A percentile compares a stretch with the other conserved stretches of the same genome.
Evolutionary conservation across 805 yeast genomes (phyloP).

Genomic region (Metschnikowia colocasiae): DNA sequence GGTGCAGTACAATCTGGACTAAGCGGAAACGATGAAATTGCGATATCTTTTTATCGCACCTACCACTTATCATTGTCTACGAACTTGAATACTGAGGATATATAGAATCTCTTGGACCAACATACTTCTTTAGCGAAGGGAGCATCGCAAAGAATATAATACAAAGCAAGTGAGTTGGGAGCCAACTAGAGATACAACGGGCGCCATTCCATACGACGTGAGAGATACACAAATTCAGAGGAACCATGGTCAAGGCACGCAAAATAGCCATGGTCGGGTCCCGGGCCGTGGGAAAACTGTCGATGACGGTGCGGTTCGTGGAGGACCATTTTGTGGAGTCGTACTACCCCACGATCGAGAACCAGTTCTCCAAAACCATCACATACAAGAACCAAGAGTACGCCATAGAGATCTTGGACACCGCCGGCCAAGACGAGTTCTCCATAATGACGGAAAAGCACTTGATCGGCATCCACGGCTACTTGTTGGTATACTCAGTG

Average conservation of each 20-base stretch:
- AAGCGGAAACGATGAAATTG: constrained; percentile 3
- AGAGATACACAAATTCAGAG: too few relatives aligned
- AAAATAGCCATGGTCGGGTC: constrained; percentile 86
- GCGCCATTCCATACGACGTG: too few relatives aligned
- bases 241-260: constrained; percentile 48
- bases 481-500: constrained; percentile 76
- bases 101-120: too few relatives aligned
- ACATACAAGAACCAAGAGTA: constrained; percentile 69
- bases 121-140: too few relatives aligned
- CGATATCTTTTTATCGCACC: constrained; percentile 1
- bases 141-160: too few relatives aligned
- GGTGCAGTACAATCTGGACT: constrained; percentile 1
- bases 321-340: constrained; percentile 86
- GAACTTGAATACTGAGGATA: too few relatives aligned
- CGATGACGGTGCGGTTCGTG: constrained; percentile 78
- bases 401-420: constrained; percentile 80
- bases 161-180: too few relatives aligned
- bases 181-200: too few relatives aligned
- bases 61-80: background rate
- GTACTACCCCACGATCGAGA: constrained; percentile 89
- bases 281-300: constrained; percentile 83
- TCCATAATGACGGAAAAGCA: constrained; percentile 75
- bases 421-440: constrained; percentile 93
- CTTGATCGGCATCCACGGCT: constrained; percentile 79
- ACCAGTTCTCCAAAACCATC: constrained; percentile 71